Evolutionary conservation across 2,329 filamentous ascomycete species (phyloP), one percentile per base, ranked within the genome.

Genomic region (Xenosphaeropsis pyriputrescens): DNA sequence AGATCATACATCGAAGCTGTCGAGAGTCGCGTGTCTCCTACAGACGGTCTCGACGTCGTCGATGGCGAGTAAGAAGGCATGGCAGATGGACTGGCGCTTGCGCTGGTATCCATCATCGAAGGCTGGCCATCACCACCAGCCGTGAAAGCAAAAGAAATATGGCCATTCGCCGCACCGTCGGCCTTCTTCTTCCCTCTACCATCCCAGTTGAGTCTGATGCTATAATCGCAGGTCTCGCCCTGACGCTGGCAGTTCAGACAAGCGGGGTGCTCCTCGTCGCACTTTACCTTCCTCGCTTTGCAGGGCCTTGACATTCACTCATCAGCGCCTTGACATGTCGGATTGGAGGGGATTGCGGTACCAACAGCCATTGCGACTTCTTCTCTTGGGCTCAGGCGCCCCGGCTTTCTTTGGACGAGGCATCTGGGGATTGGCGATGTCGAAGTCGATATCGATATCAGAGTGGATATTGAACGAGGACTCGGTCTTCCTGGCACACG

Each of bases 121-220:
- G 22, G 22, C 8, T 26, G 22, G 5, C 22, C 22, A 26, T 26
- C 22, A 9, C 22, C 22, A 26, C 22, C 22, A 3, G 22, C 22
- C 5, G 22, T 26, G 22, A 38, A 32, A 11, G 38, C 42, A 36
- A 49, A 44, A 15, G 39, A 43, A 18, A 42, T 39, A 29, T 43
- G 43, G 6, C 35, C 41, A 14, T 15, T 26, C 18, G 13, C 38
- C 19, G 34, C 26, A 11, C 57, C 44, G 46, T 65, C 59, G 43
- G 67, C 68, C 57, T 71, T 74, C 52, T 73, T 79, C 36, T 69
- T 67, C 36, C 70, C 67, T 40, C 82, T 70, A 4, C 82, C 81
- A 42, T 80, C 78, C 84, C 84, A 89, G 50, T 88, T 88, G 45
- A 89, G 61, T 22, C 80, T 71, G 48, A 89, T 82, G 49, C 75